Evolutionary conservation across 1,284 basidiomycete species (phyloP), one percentile per base, ranked within the genome.

Genomic region (Bothia castanella): DNA sequence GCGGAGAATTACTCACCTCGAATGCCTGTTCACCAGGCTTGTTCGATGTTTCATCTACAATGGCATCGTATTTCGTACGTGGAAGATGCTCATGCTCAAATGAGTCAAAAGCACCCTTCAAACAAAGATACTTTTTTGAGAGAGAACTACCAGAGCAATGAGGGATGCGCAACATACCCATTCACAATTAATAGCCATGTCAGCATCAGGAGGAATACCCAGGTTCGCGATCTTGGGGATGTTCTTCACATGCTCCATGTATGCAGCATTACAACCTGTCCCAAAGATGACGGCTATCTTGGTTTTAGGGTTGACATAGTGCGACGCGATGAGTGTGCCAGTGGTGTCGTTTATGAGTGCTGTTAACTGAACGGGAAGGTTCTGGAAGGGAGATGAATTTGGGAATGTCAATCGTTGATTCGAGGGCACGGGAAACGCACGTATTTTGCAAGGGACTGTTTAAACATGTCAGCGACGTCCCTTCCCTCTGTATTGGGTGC

Each of bases 151-250:
- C 19, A 44, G 11, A 27, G 4, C 1, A 29, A 27, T 16, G 12
- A 23, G 37, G 23, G 6, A 32, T 19, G 17, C 2, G 10, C 4
- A 21, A 55, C 80, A 45, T 58, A 90, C 89, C 88, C 90, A 92
- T 79, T 96, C 92, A 70, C 92, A 96, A 72, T 99, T 99, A 71
- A 99, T 97, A 11, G 88, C 96, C 84, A 99, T 97, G 56, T 89
- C 77, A 39, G 77, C 82, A 12, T 78, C 72, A 2, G 71, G 72
- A 50, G 89, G 83, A 56, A 97, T 78, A 1, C 85, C 84, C 20
- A 95, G 72, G 51, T 83, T 61, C 52, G 81, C 77, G 59, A 98
- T 83, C 79, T 99, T 92, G 43, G 82, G 80, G 38, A 89, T 86
- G 53, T 82, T 75, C 31, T 72, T 71, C 17, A 95, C 81, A 53